Conservation (phyloP, 805 yeast genomes). For the Yamadazyma paraphyllophila region DNA sequence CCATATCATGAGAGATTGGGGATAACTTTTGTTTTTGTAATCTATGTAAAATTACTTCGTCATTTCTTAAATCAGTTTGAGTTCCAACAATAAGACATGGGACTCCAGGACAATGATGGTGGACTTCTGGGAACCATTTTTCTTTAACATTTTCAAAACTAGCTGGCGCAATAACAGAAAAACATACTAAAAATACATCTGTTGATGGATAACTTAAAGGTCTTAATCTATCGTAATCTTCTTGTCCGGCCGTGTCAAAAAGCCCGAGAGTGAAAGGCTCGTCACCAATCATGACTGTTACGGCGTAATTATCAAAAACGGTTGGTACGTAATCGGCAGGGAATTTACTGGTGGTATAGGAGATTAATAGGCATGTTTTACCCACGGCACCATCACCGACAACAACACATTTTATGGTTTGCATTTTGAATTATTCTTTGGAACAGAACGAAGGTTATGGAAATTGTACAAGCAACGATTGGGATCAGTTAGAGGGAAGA, state of each 20-base stretch:
- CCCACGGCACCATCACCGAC: slow-evolving; percentile 99
- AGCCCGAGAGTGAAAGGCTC: slow-evolving; percentile 97
- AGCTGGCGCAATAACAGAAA: slow-evolving; percentile 95
- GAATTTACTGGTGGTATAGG: slow-evolving; percentile 94
- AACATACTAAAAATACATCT: slow-evolving; percentile 93
- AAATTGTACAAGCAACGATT: neutral
- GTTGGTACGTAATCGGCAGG: slow-evolving; percentile 99
- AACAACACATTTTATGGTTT: slow-evolving; percentile 88
- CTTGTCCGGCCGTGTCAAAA: slow-evolving; percentile 99
- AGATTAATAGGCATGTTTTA: slow-evolving; percentile 90
- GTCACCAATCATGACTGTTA: slow-evolving; percentile 94
- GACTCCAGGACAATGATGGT: slow-evolving; percentile 97
- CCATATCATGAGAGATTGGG: slow-evolving; percentile 83
- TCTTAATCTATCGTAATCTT: slow-evolving; percentile 96
- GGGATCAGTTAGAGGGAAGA: neutral
- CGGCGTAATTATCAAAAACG: slow-evolving; percentile 95
- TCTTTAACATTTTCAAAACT: slow-evolving; percentile 96
- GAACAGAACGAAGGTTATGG: neutral
- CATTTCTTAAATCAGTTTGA: slow-evolving; percentile 91
- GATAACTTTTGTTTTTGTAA: slow-evolving; percentile 85
- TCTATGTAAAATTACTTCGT: slow-evolving; percentile 85
- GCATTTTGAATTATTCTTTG: slow-evolving; percentile 30
- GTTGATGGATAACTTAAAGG: slow-evolving; percentile 97
- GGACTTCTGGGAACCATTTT: slow-evolving; percentile 98
- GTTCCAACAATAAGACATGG: slow-evolving; percentile 97